Evolutionary conservation across 2,329 filamentous ascomycete genomes (phyloP).

Genomic region (Cercospora sojina): DNA sequence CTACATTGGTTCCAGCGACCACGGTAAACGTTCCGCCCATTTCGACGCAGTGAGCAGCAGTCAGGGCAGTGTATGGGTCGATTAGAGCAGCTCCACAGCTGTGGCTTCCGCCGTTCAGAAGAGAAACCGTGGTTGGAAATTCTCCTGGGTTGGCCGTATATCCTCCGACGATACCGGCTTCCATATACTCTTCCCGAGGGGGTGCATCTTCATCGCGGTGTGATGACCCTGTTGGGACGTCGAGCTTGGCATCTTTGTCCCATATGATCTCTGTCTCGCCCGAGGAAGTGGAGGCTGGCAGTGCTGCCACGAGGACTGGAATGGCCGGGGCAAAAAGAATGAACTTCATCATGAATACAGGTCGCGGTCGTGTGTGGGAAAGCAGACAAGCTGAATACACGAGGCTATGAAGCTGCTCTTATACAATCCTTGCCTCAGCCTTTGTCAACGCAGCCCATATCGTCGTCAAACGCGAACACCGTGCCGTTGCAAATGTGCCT

Average conservation of each 20-base stretch:
- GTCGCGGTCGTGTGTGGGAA: neutral
- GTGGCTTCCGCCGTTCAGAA: neutral
- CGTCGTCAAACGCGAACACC: neutral
- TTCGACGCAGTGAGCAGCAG: constrained; percentile 6
- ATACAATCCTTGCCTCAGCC: neutral
- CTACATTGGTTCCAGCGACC: constrained; percentile 3
- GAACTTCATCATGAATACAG: neutral
- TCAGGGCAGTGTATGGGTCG: neutral
- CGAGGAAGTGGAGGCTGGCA: neutral
- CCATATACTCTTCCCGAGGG: neutral
- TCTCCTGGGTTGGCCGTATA: neutral
- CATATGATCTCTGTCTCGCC: neutral
- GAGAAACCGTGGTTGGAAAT: neutral
- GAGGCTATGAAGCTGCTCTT: neutral
- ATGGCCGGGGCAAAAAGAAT: neutral
- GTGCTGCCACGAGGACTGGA: neutral
- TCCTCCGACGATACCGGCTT: neutral
- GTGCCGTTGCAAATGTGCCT: neutral
- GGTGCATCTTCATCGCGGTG: neutral
- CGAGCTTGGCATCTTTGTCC: neutral
- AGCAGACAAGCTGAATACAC: neutral
- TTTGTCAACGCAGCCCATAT: neutral
- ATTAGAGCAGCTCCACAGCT: constrained; percentile 1
- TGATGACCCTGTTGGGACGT: neutral
- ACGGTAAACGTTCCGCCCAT: neutral